phyloP scores from a whole-genome alignment of 108 stramenopile species.

The Skeletonema marinoi region DNA sequence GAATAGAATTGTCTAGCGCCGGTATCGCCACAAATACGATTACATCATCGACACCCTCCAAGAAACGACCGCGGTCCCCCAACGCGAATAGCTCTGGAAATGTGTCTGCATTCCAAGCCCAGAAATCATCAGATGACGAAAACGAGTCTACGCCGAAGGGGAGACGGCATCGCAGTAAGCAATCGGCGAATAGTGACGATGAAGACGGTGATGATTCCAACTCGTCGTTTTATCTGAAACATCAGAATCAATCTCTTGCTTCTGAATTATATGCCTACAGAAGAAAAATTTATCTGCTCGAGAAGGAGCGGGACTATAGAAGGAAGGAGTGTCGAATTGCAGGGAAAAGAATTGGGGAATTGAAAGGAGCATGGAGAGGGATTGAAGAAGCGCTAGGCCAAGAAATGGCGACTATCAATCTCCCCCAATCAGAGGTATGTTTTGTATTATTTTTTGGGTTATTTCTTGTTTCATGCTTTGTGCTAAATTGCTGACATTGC shows the following conservation, averaged over 20 bases:
- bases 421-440: conserved; percentile 9
- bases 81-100: conserved; percentile 25
- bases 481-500: neutral
- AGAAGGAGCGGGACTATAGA: conserved; percentile 70
- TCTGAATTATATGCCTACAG: conserved; percentile 69
- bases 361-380: conserved; percentile 38
- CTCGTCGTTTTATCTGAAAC: conserved; percentile 67
- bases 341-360: conserved; percentile 25
- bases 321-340: conserved; percentile 64
- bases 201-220: conserved; percentile 61
- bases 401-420: conserved; percentile 13
- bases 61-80: conserved; percentile 42
- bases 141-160: conserved; percentile 27
- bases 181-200: conserved; percentile 47
- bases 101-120: conserved; percentile 14
- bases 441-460: neutral
- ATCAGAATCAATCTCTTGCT: conserved; percentile 79
- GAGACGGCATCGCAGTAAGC: conserved; percentile 21
- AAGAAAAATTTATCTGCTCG: conserved; percentile 54
- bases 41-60: conserved; percentile 9
- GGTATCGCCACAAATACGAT: neutral
- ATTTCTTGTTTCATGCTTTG: conserved; percentile 5
- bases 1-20: neutral
- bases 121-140: neutral
- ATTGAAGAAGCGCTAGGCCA: conserved; percentile 35